phyloP scores from a whole-genome alignment of 1,284 basidiomycete genomes.

The Microbotryum saponariae region DNA sequence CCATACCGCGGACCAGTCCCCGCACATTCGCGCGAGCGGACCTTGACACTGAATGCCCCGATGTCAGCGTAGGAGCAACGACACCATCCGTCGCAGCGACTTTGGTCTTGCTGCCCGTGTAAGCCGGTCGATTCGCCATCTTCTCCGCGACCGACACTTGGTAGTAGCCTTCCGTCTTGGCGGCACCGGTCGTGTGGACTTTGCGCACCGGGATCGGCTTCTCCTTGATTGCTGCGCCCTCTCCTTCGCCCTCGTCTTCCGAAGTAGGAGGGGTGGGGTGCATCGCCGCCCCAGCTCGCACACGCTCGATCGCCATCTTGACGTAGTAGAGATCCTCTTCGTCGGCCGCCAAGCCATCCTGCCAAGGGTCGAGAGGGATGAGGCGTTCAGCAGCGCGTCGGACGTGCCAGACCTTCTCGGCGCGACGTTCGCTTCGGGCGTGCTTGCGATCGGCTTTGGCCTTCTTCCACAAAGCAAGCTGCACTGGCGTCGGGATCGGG shows the following conservation, averaged over 20 bases:
- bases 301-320: slow-evolving; percentile 54
- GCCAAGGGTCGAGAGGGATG: slow-evolving; percentile 53
- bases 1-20: slow-evolving; percentile 83
- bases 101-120: slow-evolving; percentile 48
- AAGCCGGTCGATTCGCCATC: slow-evolving; percentile 64
- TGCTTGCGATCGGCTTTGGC: neutral
- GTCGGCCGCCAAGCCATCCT: slow-evolving; percentile 60
- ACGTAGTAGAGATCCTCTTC: slow-evolving; percentile 88
- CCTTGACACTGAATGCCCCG: slow-evolving; percentile 49
- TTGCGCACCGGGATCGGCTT: slow-evolving; percentile 39
- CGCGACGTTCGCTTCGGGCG: neutral
- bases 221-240: slow-evolving; percentile 11
- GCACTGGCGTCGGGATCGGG: neutral
- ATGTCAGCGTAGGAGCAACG: slow-evolving; percentile 25
- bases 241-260: slow-evolving; percentile 18
- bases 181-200: slow-evolving; percentile 68
- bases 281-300: slow-evolving; percentile 33
- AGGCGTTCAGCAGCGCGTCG: slow-evolving; percentile 12
- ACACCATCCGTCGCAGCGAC: slow-evolving; percentile 41
- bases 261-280: slow-evolving; percentile 28
- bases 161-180: slow-evolving; percentile 89
- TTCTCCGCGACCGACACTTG: slow-evolving; percentile 89
- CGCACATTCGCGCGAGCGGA: slow-evolving; percentile 91
- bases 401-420: neutral
- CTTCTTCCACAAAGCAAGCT: neutral